Conservation (phyloP, 2,329 filamentous ascomycete genomes). For the Fusarium nelsonii region DNA sequence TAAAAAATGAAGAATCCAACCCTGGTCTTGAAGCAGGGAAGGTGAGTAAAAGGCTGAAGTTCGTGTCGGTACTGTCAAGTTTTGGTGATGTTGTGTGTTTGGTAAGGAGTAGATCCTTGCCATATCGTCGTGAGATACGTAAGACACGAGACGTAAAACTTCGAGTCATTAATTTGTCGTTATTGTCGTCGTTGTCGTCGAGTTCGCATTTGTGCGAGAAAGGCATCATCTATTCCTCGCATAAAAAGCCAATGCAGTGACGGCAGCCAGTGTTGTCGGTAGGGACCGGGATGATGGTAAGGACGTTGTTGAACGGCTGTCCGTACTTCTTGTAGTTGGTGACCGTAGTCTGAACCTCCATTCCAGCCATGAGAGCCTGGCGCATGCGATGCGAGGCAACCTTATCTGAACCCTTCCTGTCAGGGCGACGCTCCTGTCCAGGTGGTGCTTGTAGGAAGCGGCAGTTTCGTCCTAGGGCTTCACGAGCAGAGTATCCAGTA, state of each 20-base stretch:
- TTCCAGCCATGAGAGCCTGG: slow-evolving; percentile 58
- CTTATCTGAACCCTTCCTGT: slow-evolving; percentile 50
- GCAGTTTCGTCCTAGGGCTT: slow-evolving; percentile 84
- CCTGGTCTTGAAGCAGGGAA: neutral
- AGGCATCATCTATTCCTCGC: slow-evolving; percentile 63
- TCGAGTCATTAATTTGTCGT: neutral
- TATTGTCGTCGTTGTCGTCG: neutral
- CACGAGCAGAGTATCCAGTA: slow-evolving; percentile 80
- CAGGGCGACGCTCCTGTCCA: slow-evolving; percentile 54
- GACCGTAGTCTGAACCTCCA: slow-evolving; percentile 65
- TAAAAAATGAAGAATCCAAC: neutral
- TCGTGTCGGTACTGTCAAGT: neutral
- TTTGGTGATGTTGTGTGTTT: neutral
- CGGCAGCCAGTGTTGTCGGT: slow-evolving; percentile 74
- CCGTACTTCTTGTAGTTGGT: slow-evolving; percentile 88
- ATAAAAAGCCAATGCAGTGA: slow-evolving; percentile 85
- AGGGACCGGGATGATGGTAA: slow-evolving; percentile 85
- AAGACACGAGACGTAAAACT: neutral
- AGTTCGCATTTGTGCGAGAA: neutral
- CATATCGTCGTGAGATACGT: neutral
- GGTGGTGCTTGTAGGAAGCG: slow-evolving; percentile 85
- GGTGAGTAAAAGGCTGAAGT: neutral
- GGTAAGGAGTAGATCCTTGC: neutral
- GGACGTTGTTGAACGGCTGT: slow-evolving; percentile 81
- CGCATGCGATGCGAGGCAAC: slow-evolving; percentile 69